Evolutionary conservation across 495 filamentous ascomycete species (phyloP), one percentile per base, ranked within the genome.

Genomic region (Podospora comata): DNA sequence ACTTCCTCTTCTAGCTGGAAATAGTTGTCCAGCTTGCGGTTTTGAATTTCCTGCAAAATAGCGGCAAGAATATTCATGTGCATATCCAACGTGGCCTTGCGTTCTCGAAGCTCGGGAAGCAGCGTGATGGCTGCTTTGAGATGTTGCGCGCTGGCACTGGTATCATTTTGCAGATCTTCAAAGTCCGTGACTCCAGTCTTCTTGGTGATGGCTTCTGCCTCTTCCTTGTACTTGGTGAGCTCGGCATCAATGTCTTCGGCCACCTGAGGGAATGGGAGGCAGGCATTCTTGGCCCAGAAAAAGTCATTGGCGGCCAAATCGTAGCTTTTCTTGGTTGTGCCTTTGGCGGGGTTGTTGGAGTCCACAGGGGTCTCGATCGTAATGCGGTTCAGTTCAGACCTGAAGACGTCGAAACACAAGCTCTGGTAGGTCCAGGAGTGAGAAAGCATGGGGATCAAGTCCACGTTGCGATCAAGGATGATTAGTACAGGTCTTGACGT

Each of bases 371-470:
- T 89, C 72, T 97, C 93, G 55, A 99, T 87, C 4, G 93, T 97
- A 74, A 99, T 97, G n/a, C 93, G 90, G 72, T 98, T 99, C 60
- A 98, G 85, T 69, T 76, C 70, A 4, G 72, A 74, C 54, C 72
- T 74, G 66, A 98, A 88, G 7, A 99, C 90, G 79, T 99, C 96
- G 70, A 97, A 90, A 34, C 97, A 93, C 19, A 99, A 85, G 1
- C 93, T 97, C 75, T 98, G 95, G 74, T 99, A 99, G 4, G 93
- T 97, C 95, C 95, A 99, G 1, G 94, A 97, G 79, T 99, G 95
- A 26, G 94, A 97, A 1, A 98, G 85, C 96, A 98, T 98, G n/a
- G 96, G 93, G 67, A 97, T 92, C 48, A 98, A 78, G 78, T 99
- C 95, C 26, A 99, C 89, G 69, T 96, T 98, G 68, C 95, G 90